Evolutionary conservation across 176 grass and related monocot species (phyloP).

Genomic region (Hyparrhenia diplandra): DNA sequence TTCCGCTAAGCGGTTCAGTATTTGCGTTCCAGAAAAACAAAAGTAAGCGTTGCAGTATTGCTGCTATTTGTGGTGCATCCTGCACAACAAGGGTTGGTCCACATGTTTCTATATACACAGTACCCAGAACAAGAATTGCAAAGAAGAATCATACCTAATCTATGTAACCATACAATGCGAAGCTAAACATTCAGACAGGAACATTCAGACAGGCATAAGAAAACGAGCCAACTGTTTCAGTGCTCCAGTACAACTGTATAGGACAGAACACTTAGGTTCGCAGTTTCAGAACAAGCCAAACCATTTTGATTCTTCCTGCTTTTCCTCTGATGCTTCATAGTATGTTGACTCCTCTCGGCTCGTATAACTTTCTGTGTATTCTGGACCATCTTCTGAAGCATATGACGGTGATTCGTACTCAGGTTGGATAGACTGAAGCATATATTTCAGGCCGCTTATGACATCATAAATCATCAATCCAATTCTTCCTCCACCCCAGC

Average conservation of each 20-base stretch:
- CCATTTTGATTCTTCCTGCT: conserved; percentile 34
- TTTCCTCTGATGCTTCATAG: conserved; percentile 31
- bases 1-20: background rate
- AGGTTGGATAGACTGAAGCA: conserved; percentile 51
- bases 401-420: conserved; percentile 32
- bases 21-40: too few species aligned
- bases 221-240: background rate
- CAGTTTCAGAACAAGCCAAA: conserved; percentile 50
- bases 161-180: conserved; percentile 14
- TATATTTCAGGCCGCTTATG: conserved; percentile 66
- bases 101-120: conserved; percentile 21
- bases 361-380: conserved; percentile 40
- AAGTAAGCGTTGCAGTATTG: background rate
- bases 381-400: conserved; percentile 18
- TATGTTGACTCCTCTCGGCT: conserved; percentile 29
- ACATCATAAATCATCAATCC: conserved; percentile 98
- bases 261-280: background rate
- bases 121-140: conserved; percentile 22
- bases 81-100: background rate
- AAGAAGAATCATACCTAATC: conserved; percentile 28
- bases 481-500: conserved; percentile 91
- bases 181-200: background rate
- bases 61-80: background rate
- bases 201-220: background rate
- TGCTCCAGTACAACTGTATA: background rate